Evolutionary conservation across 1,139 yeast genomes (phyloP).

Genomic region (Magnusiomyces starmeri): DNA sequence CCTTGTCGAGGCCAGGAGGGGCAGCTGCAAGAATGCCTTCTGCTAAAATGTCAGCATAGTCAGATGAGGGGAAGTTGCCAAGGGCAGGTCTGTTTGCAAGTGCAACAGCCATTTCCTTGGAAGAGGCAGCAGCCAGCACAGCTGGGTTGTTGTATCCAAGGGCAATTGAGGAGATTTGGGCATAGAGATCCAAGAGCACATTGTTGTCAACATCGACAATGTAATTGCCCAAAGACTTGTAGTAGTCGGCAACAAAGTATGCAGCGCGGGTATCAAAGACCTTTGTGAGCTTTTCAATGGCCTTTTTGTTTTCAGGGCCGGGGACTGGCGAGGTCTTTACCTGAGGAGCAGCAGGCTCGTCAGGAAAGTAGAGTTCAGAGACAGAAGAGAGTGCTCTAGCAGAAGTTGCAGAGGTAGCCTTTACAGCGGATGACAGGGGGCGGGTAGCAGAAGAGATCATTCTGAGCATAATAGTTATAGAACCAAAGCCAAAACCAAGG

Average conservation of each 20-base stretch:
- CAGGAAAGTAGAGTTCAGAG: conserved; percentile 40
- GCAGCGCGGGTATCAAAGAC: conserved; percentile 61
- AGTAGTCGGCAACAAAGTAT: conserved; percentile 62
- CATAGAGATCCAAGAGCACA: conserved; percentile 58
- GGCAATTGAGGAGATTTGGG: conserved; percentile 72
- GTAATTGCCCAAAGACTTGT: conserved; percentile 63
- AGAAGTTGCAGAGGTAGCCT: not conserved
- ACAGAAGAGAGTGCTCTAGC: conserved; percentile 25
- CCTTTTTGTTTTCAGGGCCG: conserved; percentile 52
- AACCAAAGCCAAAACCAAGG: not conserved
- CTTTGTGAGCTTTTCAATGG: conserved; percentile 42
- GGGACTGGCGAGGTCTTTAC: conserved; percentile 48
- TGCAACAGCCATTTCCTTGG: conserved; percentile 59
- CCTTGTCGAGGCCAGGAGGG: conserved; percentile 59
- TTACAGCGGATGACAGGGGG: not conserved
- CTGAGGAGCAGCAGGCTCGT: conserved; percentile 57
- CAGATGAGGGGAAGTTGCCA: conserved; percentile 66
- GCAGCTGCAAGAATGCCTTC: conserved; percentile 55
- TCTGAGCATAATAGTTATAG: not conserved
- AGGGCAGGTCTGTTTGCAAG: conserved; percentile 71
- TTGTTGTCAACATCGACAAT: conserved; percentile 68
- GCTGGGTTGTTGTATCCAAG: conserved; percentile 76
- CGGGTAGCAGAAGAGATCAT: not conserved
- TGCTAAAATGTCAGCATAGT: conserved; percentile 49
- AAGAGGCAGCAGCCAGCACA: conserved; percentile 51